phyloP scores from a whole-genome alignment of 78 protist genomes.

The Dictyostelium capitatum region DNA sequence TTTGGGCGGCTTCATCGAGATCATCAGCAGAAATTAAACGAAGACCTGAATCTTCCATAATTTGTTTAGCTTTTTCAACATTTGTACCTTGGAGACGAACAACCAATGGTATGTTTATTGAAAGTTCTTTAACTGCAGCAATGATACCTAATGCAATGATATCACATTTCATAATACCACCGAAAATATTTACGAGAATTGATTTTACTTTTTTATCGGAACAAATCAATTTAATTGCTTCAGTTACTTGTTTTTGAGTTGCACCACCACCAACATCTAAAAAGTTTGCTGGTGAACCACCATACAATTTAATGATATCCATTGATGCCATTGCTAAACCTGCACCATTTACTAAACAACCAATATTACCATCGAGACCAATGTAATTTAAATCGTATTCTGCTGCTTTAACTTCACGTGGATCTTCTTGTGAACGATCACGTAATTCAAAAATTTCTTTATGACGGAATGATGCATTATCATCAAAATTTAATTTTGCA shows the following conservation, averaged over 20 bases:
- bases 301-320: constrained; percentile 96
- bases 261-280: constrained; percentile 99
- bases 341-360: constrained; percentile 99
- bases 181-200: constrained; percentile 97
- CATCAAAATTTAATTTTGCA: constrained; percentile 98
- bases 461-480: constrained; percentile 98
- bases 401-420: constrained; percentile 96
- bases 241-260: constrained; percentile 90
- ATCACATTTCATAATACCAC: constrained; percentile 97
- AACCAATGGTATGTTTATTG: constrained; percentile 86
- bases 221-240: constrained; percentile 96
- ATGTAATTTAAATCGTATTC: constrained; percentile 96
- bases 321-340: constrained; percentile 99
- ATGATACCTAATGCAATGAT: constrained; percentile 95
- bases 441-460: constrained; percentile 90
- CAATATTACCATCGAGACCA: constrained; percentile 98
- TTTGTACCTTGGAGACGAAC: constrained; percentile 96
- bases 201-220: constrained; percentile 84
- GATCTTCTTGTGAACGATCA: constrained; percentile 95
- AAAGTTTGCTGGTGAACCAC: constrained; percentile 99
- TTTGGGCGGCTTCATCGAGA: constrained; percentile 94
- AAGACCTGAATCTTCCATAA: constrained; percentile 88
- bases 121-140: constrained; percentile 88
- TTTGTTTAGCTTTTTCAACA: constrained; percentile 83
- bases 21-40: constrained; percentile 85